phyloP scores from a whole-genome alignment of 2,329 filamentous ascomycete genomes.

The Epicoccum sorghinum region DNA sequence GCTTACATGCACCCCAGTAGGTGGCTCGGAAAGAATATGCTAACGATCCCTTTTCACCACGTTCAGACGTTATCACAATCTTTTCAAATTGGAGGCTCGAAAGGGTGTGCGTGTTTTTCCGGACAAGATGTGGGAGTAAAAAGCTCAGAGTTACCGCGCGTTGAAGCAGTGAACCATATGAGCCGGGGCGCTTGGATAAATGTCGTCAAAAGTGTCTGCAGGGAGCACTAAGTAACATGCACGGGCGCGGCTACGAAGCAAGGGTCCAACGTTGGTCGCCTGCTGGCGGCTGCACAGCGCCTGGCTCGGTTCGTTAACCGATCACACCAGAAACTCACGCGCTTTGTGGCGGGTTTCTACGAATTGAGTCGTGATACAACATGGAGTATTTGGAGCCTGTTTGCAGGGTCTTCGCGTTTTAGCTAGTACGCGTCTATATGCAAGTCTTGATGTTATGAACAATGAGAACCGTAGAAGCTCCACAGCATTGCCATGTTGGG shows the following conservation, averaged over 20 bases:
- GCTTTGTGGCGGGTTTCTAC: slow-evolving; percentile 5
- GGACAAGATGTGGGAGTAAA: not conserved
- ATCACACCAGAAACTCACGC: slow-evolving; percentile 5
- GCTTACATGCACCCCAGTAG: not conserved
- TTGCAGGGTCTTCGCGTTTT: slow-evolving; percentile 1
- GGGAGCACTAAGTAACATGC: not conserved
- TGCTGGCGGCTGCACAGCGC: slow-evolving; percentile 15
- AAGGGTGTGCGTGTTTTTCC: not conserved
- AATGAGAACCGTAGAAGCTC: not conserved
- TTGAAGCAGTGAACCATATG: slow-evolving; percentile 1
- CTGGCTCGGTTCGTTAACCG: slow-evolving; percentile 14
- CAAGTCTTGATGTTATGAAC: not conserved
- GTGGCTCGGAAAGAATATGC: not conserved
- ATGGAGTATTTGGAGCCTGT: not conserved
- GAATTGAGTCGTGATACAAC: slow-evolving; percentile 3
- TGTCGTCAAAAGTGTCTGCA: slow-evolving; percentile 5
- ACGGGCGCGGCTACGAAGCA: slow-evolving; percentile 8
- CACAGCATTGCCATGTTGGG: not conserved
- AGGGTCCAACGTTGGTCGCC: slow-evolving; percentile 4
- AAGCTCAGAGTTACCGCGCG: slow-evolving; percentile 1
- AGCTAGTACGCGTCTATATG: not conserved
- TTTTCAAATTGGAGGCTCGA: not conserved
- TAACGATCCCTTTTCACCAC: not conserved
- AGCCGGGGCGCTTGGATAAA: slow-evolving; percentile 5
- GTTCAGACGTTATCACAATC: not conserved